Base-by-base conservation (phyloP, 306 rosid species). In the Corylus heterophylla region DNA sequence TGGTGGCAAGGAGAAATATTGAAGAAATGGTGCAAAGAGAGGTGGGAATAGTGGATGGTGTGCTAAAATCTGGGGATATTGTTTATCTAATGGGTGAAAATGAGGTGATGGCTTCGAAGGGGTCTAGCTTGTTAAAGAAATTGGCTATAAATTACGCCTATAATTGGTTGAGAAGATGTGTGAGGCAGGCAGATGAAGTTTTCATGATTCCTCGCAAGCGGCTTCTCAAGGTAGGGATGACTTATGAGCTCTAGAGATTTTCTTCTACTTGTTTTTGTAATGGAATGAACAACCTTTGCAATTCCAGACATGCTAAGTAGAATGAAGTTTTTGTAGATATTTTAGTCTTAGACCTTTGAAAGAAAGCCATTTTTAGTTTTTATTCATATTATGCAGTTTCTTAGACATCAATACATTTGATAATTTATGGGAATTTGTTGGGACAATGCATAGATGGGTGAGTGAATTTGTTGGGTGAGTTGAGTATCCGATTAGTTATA, bases 191-290 rank as follows among this genome's bases (percentile, higher is more conserved):
- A 64, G 92, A 88, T n/a, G 79, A 85, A 54, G 75, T 84, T 4
- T 87, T 91, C 80, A 87, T 88, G 82, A 86, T 93, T 83, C 98
- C 98, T 61, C 91, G 80, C 47, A 78, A 83, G 49, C 91, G 89
- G 12, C 55, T 86, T 91, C 82, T 94, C 12, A 94, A 94, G 78
- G 97, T 94, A 52, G 97, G 97, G 4, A 89, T 92, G 97, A 89
- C 92, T 47, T 92, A 89, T n/a, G 92, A 90, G 54, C 83, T 93
- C 12, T 91, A 7, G 39, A 22, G 12, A 12, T 50, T 11, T 25
- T 56, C 63, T 56, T 59, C 16, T 9, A 59, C 14, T 59, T 59
- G 66, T 12, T 59, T 59, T 59, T 27, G 35, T 10, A 20, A 59
- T 59, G 37, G 66, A 27, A 9, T 25, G 16, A 25, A 59, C n/a